phyloP scores from a whole-genome alignment of 1,139 yeast species.

The Candida tetrigidarum region DNA sequence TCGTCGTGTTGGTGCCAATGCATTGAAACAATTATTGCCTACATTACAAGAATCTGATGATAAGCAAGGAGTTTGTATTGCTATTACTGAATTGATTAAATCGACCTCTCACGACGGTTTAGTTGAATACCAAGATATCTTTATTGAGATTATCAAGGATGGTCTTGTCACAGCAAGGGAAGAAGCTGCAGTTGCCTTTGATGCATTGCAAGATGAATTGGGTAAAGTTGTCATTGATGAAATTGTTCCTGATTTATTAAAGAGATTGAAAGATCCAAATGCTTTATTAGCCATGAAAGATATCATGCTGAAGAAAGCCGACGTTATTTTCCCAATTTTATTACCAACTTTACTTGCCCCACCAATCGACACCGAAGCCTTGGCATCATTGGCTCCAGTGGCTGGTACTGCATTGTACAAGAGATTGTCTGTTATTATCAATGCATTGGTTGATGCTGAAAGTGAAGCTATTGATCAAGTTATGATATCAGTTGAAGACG shows the following conservation, averaged over 20 bases:
- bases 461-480: conserved; percentile 68
- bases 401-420: conserved; percentile 86
- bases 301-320: conserved; percentile 89
- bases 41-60: conserved; percentile 85
- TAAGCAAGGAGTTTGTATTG: conserved; percentile 96
- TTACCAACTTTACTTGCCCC: conserved; percentile 82
- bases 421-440: conserved; percentile 71
- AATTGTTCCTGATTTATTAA: conserved; percentile 81
- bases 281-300: conserved; percentile 91
- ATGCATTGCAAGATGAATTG: conserved; percentile 75
- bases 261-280: conserved; percentile 69
- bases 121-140: conserved; percentile 64
- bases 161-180: conserved; percentile 83
- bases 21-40: conserved; percentile 83
- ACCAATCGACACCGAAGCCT: conserved; percentile 85
- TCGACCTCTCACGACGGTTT: conserved; percentile 72
- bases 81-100: conserved; percentile 81
- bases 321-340: conserved; percentile 90
- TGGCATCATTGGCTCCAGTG: conserved; percentile 88
- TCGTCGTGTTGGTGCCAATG: conserved; percentile 91
- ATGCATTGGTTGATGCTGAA: conserved; percentile 68
- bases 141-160: conserved; percentile 75
- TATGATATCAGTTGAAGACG: conserved; percentile 74
- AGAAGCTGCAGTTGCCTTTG: conserved; percentile 92
- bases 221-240: conserved; percentile 91